phyloP scores from a whole-genome alignment of 2,329 filamentous ascomycete species.

The Sporothrix pseudoabietina region DNA sequence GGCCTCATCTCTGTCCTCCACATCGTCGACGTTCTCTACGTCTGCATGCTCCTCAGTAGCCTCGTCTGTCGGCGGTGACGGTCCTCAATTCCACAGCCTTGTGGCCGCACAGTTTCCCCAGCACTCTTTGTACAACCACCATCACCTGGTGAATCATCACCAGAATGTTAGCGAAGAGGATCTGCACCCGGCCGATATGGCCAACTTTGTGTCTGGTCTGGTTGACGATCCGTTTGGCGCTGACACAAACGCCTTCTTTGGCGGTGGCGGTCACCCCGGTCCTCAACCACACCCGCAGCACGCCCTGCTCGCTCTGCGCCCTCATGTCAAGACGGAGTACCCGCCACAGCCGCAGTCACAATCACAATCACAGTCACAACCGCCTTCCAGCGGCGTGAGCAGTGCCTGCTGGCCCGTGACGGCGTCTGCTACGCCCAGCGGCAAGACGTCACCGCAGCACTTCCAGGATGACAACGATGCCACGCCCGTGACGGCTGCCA shows the following conservation, averaged over 20 bases:
- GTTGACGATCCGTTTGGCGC: conserved; percentile 41
- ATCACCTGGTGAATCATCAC: conserved; percentile 17
- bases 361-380: neutral
- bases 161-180: neutral
- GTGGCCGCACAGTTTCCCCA: conserved; percentile 17
- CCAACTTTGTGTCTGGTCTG: conserved; percentile 36
- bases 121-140: neutral
- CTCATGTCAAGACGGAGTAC: conserved; percentile 16
- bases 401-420: conserved; percentile 23
- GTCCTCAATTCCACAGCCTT: neutral
- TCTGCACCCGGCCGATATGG: neutral
- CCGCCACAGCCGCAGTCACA: conserved; percentile 4
- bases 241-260: conserved; percentile 25
- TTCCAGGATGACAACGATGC: conserved; percentile 5
- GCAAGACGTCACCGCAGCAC: neutral
- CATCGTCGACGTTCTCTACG: conserved; percentile 26
- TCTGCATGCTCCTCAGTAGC: conserved; percentile 27
- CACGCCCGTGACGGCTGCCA: conserved; percentile 9
- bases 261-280: neutral
- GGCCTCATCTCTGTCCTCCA: conserved; percentile 26
- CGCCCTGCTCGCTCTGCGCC: conserved; percentile 22
- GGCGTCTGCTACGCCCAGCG: conserved; percentile 14
- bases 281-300: conserved; percentile 13
- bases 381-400: conserved; percentile 14
- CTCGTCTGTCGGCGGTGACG: conserved; percentile 27